Evolutionary conservation across 768 basidiomycete genomes (phyloP), one percentile per base, ranked within the genome.

Genomic region (Collybia sp.): DNA sequence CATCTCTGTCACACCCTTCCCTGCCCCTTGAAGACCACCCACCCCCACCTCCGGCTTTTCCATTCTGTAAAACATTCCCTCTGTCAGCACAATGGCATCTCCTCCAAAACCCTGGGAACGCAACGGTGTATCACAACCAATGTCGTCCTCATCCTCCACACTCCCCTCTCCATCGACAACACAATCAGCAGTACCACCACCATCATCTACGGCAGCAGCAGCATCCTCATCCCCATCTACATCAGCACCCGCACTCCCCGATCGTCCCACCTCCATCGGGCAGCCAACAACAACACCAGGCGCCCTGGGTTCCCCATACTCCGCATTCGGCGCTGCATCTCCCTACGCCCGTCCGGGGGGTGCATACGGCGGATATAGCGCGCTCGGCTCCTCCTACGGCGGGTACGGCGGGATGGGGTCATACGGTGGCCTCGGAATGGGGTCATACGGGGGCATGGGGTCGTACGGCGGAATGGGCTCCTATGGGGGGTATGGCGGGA

Each of bases 21-120:
- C 8, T 25, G 4, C 25, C n/a, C n/a, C n/a, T n/a, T n/a, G n/a
- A n/a, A n/a, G n/a, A 25, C 25, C 25, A 3, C 25, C 25, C 25
- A 25, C 25, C 25, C 8, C 25, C 25, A 8, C 8, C 8, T 25
- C 8, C 25, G 25, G 3, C 25, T 25, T 25, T 25, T 25, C n/a
- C n/a, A n/a, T n/a, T n/a, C n/a, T n/a, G n/a, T n/a, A n/a, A 25
- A 25, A 25, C 25, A 25, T 25, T 10, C 3, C 35, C n/a, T 37
- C 32, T 32, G 35, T 50, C 17, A 38, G 35, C 20, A 54, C 62
- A 35, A 90, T 91, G 88, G 80, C 76, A 32, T 88, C 89, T 16
- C 90, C 90, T 40, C 90, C 89, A 60, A 93, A 92, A 62, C 91
- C 90, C 53, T 93, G 90, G 91, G 91, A 93, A 63, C 77, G 82